A percentile compares a stretch with the other conserved stretches of the same genome.
Conservation (phyloP, 768 basidiomycete species). For the Tricholomella constricta region DNA sequence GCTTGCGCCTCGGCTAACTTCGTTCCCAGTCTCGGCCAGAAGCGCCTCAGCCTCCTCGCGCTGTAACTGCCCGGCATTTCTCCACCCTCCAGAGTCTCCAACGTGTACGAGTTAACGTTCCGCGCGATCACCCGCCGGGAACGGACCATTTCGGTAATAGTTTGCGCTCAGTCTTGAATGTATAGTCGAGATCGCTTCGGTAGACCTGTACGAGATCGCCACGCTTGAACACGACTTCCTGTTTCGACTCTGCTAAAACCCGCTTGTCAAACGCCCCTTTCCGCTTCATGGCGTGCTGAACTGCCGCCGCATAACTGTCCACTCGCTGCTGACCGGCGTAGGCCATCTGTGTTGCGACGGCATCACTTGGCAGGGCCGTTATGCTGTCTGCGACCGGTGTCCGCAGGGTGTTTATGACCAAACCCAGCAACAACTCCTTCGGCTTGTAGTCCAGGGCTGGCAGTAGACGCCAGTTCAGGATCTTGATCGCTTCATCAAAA, state of each 20-base stretch:
- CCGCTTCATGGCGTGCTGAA: constrained; percentile 23
- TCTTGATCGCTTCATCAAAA: constrained; percentile 27
- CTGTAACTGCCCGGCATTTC: constrained; percentile 18
- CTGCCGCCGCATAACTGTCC: neutral
- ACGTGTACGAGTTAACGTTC: constrained; percentile 23
- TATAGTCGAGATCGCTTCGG: constrained; percentile 20
- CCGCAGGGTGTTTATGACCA: constrained; percentile 15
- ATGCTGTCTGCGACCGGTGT: neutral
- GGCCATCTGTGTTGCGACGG: constrained; percentile 23
- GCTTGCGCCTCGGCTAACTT: constrained; percentile 17
- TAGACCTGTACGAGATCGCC: constrained; percentile 26
- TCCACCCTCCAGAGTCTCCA: constrained; percentile 21
- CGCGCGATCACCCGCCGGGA: constrained; percentile 32
- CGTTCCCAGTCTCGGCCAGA: constrained; percentile 21
- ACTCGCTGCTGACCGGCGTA: constrained; percentile 1
- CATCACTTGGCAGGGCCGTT: neutral
- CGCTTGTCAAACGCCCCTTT: constrained; percentile 28
- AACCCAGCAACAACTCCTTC: no score
- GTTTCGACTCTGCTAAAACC: constrained; percentile 8
- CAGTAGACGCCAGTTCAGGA: no score
- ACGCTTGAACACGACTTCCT: no score
- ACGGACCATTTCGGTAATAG: no score
- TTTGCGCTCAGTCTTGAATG: constrained; percentile 28
- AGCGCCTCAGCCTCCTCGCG: constrained; percentile 19
- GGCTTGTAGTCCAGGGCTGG: no score